Conservation (phyloP, 2,329 filamentous ascomycete genomes). For the Alternaria burnsii region DNA sequence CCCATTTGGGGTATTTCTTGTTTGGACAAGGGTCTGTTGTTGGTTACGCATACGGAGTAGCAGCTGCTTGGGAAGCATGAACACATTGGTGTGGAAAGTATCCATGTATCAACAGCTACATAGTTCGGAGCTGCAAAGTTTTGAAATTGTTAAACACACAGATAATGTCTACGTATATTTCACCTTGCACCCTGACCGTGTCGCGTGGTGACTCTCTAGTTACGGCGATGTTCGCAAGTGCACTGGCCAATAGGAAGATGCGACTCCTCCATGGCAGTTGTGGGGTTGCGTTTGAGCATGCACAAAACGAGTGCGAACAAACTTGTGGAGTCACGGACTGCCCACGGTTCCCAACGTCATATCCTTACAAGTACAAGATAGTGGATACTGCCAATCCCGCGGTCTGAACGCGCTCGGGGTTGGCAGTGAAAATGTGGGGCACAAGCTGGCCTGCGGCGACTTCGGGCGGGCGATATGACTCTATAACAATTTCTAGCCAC, state of each 20-base stretch:
- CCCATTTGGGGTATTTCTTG: slow-evolving; percentile 32
- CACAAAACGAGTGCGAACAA: slow-evolving; percentile 1
- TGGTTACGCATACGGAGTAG: slow-evolving; percentile 36
- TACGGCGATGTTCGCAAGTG: slow-evolving; percentile 23
- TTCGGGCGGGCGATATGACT: slow-evolving; percentile 33
- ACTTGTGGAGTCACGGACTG: neutral
- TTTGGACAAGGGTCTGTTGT: slow-evolving; percentile 26
- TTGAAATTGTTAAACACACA: slow-evolving; percentile 10
- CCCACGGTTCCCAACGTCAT: slow-evolving; percentile 2
- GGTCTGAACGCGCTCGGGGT: slow-evolving; percentile 1
- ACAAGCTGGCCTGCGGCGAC: slow-evolving; percentile 16
- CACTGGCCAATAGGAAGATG: slow-evolving; percentile 24
- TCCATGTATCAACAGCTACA: slow-evolving; percentile 45
- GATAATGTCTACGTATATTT: slow-evolving; percentile 6
- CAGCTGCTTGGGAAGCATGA: slow-evolving; percentile 20
- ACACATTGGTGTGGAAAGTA: slow-evolving; percentile 21
- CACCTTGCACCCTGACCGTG: neutral
- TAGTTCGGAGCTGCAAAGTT: slow-evolving; percentile 32
- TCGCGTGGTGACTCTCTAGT: neutral
- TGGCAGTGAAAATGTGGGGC: slow-evolving; percentile 3
- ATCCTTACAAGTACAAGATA: slow-evolving; percentile 10
- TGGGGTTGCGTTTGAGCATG: slow-evolving; percentile 15
- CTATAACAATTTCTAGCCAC: slow-evolving; percentile 31
- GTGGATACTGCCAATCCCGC: slow-evolving; percentile 7
- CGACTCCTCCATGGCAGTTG: slow-evolving; percentile 8